These are phyloP conservation scores for Dactylellina cionopaga DNA, from an alignment of 2,329 filamentous ascomycete species.

Conservation along the genomic window DNA sequence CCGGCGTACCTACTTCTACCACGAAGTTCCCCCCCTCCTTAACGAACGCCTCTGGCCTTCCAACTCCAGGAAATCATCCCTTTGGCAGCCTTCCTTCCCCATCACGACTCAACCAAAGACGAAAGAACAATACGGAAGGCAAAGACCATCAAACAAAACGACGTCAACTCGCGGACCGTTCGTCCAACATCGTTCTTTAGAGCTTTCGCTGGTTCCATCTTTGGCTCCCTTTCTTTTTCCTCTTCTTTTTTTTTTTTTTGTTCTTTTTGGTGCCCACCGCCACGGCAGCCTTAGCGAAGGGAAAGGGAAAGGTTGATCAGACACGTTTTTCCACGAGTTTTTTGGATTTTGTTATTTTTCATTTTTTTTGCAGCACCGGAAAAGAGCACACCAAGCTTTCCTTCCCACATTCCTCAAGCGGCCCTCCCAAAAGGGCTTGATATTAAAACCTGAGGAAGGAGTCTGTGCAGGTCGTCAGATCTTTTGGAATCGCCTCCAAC, in stretches of 20 bases:
- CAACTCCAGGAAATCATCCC: slow-evolving; percentile 37
- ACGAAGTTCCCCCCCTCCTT: slow-evolving; percentile 29
- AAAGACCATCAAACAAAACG: too few relatives aligned
- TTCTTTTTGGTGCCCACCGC: slow-evolving; percentile 33
- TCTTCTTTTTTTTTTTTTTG: slow-evolving; percentile 11
- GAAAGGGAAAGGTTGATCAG: slow-evolving; percentile 48
- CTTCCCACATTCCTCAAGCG: slow-evolving; percentile 51
- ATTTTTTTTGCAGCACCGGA: too few relatives aligned
- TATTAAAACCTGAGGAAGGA: slow-evolving; percentile 20
- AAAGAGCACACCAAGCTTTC: slow-evolving; percentile 44
- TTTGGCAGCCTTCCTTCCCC: slow-evolving; percentile 15
- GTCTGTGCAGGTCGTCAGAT: background rate
- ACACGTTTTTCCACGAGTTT: slow-evolving; percentile 53
- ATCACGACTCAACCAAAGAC: slow-evolving; percentile 3
- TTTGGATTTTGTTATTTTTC: slow-evolving; percentile 20
- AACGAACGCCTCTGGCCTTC: slow-evolving; percentile 43
- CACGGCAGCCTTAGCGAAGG: slow-evolving; percentile 53
- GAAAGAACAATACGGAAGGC: slow-evolving; percentile 42
- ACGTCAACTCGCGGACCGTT: too few relatives aligned
- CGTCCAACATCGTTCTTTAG: slow-evolving; percentile 18
- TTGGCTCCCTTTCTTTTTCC: slow-evolving; percentile 2
- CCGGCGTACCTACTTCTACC: slow-evolving; percentile 45
- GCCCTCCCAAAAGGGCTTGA: slow-evolving; percentile 41
- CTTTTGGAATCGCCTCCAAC: background rate
- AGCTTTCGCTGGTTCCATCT: slow-evolving; percentile 3